Evolutionary conservation across 805 yeast genomes (phyloP).

Genomic region (Candida montana): DNA sequence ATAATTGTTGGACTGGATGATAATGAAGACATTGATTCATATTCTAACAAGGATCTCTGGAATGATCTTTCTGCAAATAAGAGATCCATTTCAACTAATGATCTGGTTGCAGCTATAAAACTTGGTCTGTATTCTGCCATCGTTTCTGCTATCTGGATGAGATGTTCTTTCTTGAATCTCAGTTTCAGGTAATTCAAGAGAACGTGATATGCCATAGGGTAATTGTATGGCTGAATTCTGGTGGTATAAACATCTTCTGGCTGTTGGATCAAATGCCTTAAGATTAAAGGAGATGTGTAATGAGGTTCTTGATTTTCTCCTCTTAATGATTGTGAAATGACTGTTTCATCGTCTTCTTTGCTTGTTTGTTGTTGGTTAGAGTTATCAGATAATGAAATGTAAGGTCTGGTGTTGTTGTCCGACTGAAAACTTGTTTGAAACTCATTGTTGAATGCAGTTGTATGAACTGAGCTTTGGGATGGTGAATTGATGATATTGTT

Average conservation of each 20-base stretch:
- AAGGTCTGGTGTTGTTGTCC: slow-evolving; percentile 26
- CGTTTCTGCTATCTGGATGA: slow-evolving; percentile 50
- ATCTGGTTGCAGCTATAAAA: slow-evolving; percentile 70
- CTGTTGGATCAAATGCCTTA: slow-evolving; percentile 53
- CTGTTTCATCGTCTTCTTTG: slow-evolving; percentile 4
- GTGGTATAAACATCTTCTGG: slow-evolving; percentile 80
- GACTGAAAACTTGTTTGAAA: slow-evolving; percentile 24
- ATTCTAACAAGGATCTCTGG: slow-evolving; percentile 53
- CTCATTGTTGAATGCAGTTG: slow-evolving; percentile 17
- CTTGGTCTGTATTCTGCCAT: slow-evolving; percentile 61
- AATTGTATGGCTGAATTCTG: slow-evolving; percentile 78
- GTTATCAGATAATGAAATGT: slow-evolving; percentile 24
- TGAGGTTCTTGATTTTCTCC: slow-evolving; percentile 24
- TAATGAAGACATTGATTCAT: slow-evolving; percentile 41
- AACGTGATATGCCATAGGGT: slow-evolving; percentile 89
- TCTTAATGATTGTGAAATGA: slow-evolving; percentile 10
- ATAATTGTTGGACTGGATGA: slow-evolving; percentile 77
- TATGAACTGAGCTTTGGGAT: slow-evolving; percentile 19
- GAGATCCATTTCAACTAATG: slow-evolving; percentile 65
- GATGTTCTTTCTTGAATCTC: slow-evolving; percentile 64
- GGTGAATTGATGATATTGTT: slow-evolving; percentile 16
- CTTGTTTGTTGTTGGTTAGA: slow-evolving; percentile 11
- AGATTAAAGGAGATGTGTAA: slow-evolving; percentile 52
- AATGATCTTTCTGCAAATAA: slow-evolving; percentile 56
- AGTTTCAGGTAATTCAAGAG: slow-evolving; percentile 68